Conservation (phyloP, 345 rosid genomes). For the Gossypium longicalyx region DNA sequence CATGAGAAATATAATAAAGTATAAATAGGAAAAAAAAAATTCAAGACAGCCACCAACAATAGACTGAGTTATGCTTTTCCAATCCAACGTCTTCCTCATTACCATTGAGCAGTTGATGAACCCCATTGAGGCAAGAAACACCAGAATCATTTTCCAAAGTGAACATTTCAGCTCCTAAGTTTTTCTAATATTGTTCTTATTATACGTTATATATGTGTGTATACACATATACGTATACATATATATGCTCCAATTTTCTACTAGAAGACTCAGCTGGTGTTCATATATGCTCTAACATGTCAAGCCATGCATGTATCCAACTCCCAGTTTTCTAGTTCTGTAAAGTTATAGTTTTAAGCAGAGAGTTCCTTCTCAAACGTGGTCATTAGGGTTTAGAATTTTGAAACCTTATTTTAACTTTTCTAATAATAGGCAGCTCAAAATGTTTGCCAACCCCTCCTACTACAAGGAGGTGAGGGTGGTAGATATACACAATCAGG, state of each 20-base stretch:
- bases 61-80: background rate
- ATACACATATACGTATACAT: background rate
- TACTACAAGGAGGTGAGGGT: background rate
- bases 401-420: background rate
- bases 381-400: background rate
- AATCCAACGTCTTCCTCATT: background rate
- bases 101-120: background rate
- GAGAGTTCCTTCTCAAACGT: background rate
- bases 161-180: background rate
- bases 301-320: background rate
- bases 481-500: background rate
- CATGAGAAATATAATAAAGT: background rate
- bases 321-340: background rate
- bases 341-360: background rate
- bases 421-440: background rate
- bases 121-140: conserved; percentile 1
- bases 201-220: background rate
- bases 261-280: background rate
- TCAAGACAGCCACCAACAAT: background rate
- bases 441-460: background rate
- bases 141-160: background rate
- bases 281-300: background rate
- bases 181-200: background rate
- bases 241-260: background rate
- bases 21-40: background rate